These are phyloP conservation scores for Eucalyptus camaldulensis DNA, from an alignment of 345 rosid species.

Conservation along the genomic window DNA sequence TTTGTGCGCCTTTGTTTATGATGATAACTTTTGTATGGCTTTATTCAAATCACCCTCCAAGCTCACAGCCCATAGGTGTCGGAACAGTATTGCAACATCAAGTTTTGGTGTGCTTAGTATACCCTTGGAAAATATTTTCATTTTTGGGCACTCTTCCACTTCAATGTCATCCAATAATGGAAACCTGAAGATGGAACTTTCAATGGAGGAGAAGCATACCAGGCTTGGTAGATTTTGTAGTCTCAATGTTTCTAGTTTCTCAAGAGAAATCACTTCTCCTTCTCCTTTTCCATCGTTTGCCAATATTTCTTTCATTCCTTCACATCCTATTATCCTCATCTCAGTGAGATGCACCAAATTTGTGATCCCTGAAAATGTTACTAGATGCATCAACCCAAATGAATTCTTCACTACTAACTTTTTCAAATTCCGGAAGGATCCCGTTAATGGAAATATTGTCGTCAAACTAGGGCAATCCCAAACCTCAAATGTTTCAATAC, in stretches of 20 bases:
- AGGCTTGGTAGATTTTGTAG: rapidly evolving
- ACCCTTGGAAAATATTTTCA: neutral
- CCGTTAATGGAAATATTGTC: rapidly evolving
- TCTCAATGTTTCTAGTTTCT: rapidly evolving
- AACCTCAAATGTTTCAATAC: neutral
- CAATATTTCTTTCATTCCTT: neutral
- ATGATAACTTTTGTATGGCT: neutral
- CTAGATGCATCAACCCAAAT: neutral
- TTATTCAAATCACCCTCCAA: neutral
- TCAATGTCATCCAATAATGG: rapidly evolving
- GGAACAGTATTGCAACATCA: rapidly evolving
- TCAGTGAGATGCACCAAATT: neutral
- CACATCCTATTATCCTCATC: neutral
- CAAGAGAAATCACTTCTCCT: neutral
- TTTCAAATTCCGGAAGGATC: rapidly evolving
- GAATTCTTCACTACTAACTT: neutral
- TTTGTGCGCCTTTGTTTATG: neutral
- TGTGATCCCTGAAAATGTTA: rapidly evolving
- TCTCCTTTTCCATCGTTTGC: neutral
- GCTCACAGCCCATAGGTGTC: rapidly evolving
- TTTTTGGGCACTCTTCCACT: neutral
- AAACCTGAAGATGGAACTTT: neutral
- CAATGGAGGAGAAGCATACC: neutral
- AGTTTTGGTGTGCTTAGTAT: neutral
- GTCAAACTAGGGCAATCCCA: neutral